Evolutionary conservation across 306 rosid genomes (phyloP), one percentile per base, ranked within the genome.

Genomic region (Prunus mume): DNA sequence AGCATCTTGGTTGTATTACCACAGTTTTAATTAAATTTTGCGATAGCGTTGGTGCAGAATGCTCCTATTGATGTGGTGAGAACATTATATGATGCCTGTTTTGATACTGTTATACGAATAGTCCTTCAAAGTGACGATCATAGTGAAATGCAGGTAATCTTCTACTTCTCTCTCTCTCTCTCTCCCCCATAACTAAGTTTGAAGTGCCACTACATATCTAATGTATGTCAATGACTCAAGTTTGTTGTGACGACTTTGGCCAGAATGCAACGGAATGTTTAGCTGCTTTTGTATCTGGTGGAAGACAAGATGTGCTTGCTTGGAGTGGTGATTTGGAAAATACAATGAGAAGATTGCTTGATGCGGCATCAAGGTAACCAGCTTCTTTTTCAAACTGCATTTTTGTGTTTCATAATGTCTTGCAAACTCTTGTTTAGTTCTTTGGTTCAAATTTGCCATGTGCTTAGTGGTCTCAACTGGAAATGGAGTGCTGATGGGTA

Each of bases 211-310:
- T 17, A 41, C 43, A 57, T 72, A 41, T 25, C 25, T 30, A 64
- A 65, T 20, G 49, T 18, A 32, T 66, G 27, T 58, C 56, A 61
- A 76, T 76, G 80, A 83, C 79, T 76, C 22, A 67, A 56, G 20
- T 9, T 57, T 78, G 49, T 66, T 79, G 58, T 62, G 54, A 74
- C 61, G 68, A 74, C 78, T 76, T 64, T 81, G 80, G 68, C 73
- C 92, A 95, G 98, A 95, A 92, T 85, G 97, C 97, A 55, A 92
- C 97, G 11, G 96, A 92, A 85, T 95, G 93, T 86, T 83, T 95
- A 83, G 93, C 96, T 66, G 90, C 91, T 68, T 92, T 90, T 87
- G 78, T 95, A 74, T 86, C 96, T 22, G 84, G 83, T 62, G 98
- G 89, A 83, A 90, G 86, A 76, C 91, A 92, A 80, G 92, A 85